A percentile compares a stretch with the other conserved stretches of the same genome.
phyloP scores from a whole-genome alignment of 176 grass and related monocot genomes.

The Aechmea fasciata region DNA sequence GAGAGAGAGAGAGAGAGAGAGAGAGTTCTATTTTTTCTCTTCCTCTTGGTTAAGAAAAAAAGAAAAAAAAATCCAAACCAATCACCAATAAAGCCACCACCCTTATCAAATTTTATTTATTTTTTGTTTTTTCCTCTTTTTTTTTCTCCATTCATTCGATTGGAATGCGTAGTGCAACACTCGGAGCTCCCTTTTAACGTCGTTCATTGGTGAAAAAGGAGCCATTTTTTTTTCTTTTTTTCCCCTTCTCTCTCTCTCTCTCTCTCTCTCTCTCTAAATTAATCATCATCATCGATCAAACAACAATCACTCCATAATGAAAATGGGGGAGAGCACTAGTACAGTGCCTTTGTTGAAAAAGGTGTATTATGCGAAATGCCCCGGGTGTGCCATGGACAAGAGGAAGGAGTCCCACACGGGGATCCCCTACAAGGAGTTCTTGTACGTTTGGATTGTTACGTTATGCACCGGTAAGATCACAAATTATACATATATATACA shows the following conservation, averaged over 20 bases:
- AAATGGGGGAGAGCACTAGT: background rate
- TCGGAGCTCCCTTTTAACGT: background rate
- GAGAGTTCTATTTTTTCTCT: background rate
- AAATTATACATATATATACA: too few species aligned
- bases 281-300: too few species aligned
- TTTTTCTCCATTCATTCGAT: too few species aligned
- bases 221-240: background rate
- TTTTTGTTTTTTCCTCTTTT: too few species aligned
- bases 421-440: conserved; percentile 51
- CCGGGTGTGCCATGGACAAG: conserved; percentile 39
- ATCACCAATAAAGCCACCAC: too few species aligned
- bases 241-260: background rate
- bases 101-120: too few species aligned
- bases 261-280: background rate
- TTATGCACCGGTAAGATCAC: conserved; percentile 34
- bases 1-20: background rate
- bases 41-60: too few species aligned
- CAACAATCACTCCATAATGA: background rate
- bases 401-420: conserved; percentile 31
- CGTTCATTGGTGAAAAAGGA: background rate
- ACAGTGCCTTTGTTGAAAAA: conserved; percentile 7
- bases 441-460: conserved; percentile 42
- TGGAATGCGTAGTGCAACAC: too few species aligned
- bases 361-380: conserved; percentile 38
- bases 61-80: too few species aligned